phyloP scores from a whole-genome alignment of 495 filamentous ascomycete species.

The Daldinia caldariorum region DNA sequence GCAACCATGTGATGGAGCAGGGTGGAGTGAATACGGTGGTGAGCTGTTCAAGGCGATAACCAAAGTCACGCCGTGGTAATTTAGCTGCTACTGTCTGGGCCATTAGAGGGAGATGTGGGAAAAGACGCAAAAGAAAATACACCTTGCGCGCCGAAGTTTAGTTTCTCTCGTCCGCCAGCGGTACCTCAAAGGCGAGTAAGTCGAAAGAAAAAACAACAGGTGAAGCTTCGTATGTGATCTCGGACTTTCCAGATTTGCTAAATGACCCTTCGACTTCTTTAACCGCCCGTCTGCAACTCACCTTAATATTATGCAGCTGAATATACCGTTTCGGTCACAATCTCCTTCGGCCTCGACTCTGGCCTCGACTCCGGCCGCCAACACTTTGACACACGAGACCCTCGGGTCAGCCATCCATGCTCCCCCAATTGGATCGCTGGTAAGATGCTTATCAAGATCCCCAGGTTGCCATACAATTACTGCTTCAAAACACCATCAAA shows the following conservation, averaged over 20 bases:
- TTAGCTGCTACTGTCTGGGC: slow-evolving; percentile 12
- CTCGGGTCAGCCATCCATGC: not conserved
- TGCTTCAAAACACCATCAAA: slow-evolving; percentile 37
- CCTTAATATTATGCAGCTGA: slow-evolving; percentile 36
- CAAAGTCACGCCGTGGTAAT: slow-evolving; percentile 14
- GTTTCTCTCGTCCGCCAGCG: slow-evolving; percentile 12
- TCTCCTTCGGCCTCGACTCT: slow-evolving; percentile 1
- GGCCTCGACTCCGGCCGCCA: slow-evolving; percentile 2
- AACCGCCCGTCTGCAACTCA: slow-evolving; percentile 5
- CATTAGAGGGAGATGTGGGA: slow-evolving; percentile 5
- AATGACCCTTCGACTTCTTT: not conserved
- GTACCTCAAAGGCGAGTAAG: slow-evolving; percentile 3
- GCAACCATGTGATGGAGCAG: slow-evolving; percentile 53
- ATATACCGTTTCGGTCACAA: not conserved
- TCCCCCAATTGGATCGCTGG: slow-evolving; percentile 13
- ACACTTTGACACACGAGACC: not conserved
- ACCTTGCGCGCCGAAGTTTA: not conserved
- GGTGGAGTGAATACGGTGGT: slow-evolving; percentile 55
- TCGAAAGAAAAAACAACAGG: not conserved
- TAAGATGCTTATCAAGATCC: slow-evolving; percentile 3
- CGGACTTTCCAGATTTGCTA: not conserved
- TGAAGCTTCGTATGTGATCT: not conserved
- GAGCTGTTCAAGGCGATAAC: slow-evolving; percentile 46
- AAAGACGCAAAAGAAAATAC: not conserved
- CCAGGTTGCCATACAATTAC: slow-evolving; percentile 2